phyloP scores from a whole-genome alignment of 768 basidiomycete species.

The Leucocoprinus birnbaumii region DNA sequence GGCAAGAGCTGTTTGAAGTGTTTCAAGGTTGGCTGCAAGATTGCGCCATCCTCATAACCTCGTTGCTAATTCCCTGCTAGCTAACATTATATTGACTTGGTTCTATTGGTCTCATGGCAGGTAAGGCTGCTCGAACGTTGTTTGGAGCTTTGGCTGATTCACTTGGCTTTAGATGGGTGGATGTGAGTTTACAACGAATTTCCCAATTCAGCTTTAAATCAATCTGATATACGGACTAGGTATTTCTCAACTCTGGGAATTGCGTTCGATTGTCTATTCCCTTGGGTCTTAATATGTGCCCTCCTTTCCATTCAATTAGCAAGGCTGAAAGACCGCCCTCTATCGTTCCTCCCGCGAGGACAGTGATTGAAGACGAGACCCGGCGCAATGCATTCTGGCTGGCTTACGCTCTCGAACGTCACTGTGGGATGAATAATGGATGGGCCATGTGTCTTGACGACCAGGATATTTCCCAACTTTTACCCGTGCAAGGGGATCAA shows the following conservation, averaged over 20 bases:
- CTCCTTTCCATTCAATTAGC: constrained; percentile 66
- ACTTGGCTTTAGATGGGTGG: constrained; percentile 57
- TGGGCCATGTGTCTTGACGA: constrained; percentile 75
- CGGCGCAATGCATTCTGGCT: constrained; percentile 75
- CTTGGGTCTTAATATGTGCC: constrained; percentile 66
- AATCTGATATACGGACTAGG: constrained; percentile 29
- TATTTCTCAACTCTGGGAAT: constrained; percentile 56
- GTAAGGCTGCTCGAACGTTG: constrained; percentile 28
- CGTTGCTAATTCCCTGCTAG: constrained; percentile 27
- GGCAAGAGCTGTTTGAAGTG: constrained; percentile 54
- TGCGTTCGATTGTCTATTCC: constrained; percentile 59
- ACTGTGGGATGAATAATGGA: constrained; percentile 64
- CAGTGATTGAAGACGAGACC: constrained; percentile 65
- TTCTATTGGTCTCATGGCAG: constrained; percentile 75
- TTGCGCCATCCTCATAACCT: neutral
- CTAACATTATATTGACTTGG: constrained; percentile 62
- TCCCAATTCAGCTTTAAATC: neutral
- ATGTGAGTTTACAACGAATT: constrained; percentile 38
- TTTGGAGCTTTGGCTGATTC: constrained; percentile 9
- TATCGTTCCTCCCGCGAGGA: constrained; percentile 56
- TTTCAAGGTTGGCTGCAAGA: constrained; percentile 49
- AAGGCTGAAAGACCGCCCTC: constrained; percentile 54
- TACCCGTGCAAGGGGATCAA: constrained; percentile 59
- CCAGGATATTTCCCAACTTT: constrained; percentile 66
- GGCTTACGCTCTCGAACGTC: constrained; percentile 66